These are phyloP conservation scores for Ogataea dorogensis DNA, from an alignment of 805 yeast genomes.

Conservation along the genomic window DNA sequence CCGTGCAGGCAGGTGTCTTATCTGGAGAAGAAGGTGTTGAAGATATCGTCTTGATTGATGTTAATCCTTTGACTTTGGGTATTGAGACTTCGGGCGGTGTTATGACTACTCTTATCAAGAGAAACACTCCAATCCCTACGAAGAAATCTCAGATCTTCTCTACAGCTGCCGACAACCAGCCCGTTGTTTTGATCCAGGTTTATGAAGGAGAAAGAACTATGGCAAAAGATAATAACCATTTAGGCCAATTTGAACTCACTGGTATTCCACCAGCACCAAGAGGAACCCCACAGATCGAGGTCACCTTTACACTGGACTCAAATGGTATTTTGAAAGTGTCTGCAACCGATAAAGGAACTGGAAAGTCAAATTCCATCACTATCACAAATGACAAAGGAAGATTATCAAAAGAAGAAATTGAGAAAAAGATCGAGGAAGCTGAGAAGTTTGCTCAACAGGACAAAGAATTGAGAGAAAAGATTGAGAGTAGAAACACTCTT, in stretches of 20 bases:
- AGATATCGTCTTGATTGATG: constrained; percentile 86
- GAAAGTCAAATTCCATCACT: constrained; percentile 86
- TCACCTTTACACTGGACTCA: constrained; percentile 83
- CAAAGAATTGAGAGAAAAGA: constrained; percentile 74
- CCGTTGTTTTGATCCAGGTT: constrained; percentile 90
- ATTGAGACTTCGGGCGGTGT: constrained; percentile 98
- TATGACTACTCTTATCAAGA: constrained; percentile 91
- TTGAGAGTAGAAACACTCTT: constrained; percentile 82
- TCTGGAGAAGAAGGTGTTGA: constrained; percentile 95
- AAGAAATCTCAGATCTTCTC: constrained; percentile 94
- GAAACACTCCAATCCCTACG: constrained; percentile 95
- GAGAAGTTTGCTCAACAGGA: constrained; percentile 94
- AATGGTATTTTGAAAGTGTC: constrained; percentile 83
- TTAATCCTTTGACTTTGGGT: constrained; percentile 91
- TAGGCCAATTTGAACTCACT: constrained; percentile 83
- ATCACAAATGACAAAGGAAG: constrained; percentile 94
- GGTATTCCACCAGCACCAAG: constrained; percentile 91
- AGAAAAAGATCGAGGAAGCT: constrained; percentile 97
- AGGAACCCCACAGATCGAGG: constrained; percentile 90
- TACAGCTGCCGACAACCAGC: constrained; percentile 95
- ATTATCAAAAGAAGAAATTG: constrained; percentile 89
- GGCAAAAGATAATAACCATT: constrained; percentile 88
- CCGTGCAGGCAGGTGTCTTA: constrained; percentile 97
- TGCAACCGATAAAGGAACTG: constrained; percentile 92
- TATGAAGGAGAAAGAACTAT: constrained; percentile 95